Conservation (phyloP, 2,329 filamentous ascomycete genomes). For the Cladosporium sp. region DNA sequence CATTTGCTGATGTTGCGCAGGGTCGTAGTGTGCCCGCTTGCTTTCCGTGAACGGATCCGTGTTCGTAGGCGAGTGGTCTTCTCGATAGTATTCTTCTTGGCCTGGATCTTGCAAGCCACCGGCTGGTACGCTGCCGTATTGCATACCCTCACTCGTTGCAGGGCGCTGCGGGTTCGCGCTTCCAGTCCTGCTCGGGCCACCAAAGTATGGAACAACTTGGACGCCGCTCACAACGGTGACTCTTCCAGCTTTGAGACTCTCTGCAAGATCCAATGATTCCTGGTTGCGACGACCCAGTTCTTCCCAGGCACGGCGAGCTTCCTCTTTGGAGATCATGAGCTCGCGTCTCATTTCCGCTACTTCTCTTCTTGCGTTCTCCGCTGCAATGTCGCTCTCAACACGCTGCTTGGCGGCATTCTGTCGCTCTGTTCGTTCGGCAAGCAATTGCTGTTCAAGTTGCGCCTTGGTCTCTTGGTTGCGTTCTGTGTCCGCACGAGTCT, state of each 20-base stretch:
- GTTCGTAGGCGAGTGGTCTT: slow-evolving; percentile 57
- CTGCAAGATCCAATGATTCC: slow-evolving; percentile 83
- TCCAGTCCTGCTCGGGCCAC: slow-evolving; percentile 37
- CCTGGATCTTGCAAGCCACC: slow-evolving; percentile 33
- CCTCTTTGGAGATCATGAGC: slow-evolving; percentile 90
- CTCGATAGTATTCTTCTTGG: slow-evolving; percentile 50
- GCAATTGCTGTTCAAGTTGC: slow-evolving; percentile 74
- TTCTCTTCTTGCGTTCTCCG: slow-evolving; percentile 36
- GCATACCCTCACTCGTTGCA: slow-evolving; percentile 40
- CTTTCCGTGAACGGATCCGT: slow-evolving; percentile 65
- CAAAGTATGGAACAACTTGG: slow-evolving; percentile 74
- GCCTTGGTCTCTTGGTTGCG: slow-evolving; percentile 79
- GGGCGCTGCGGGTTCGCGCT: slow-evolving; percentile 47
- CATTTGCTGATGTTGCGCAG: slow-evolving; percentile 10
- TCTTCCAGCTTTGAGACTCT: slow-evolving; percentile 81
- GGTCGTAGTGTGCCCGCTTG: slow-evolving; percentile 15
- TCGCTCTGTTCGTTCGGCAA: slow-evolving; percentile 70
- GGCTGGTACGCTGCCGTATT: slow-evolving; percentile 31
- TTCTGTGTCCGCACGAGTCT: slow-evolving; percentile 86
- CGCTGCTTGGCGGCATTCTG: slow-evolving; percentile 59
- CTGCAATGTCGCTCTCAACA: slow-evolving; percentile 32
- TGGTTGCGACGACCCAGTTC: slow-evolving; percentile 91
- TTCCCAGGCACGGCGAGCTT: slow-evolving; percentile 94
- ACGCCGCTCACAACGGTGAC: slow-evolving; percentile 90
- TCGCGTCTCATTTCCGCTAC: slow-evolving; percentile 92